phyloP scores from a whole-genome alignment of 2,329 filamentous ascomycete species.

The Massarina eburnea region DNA sequence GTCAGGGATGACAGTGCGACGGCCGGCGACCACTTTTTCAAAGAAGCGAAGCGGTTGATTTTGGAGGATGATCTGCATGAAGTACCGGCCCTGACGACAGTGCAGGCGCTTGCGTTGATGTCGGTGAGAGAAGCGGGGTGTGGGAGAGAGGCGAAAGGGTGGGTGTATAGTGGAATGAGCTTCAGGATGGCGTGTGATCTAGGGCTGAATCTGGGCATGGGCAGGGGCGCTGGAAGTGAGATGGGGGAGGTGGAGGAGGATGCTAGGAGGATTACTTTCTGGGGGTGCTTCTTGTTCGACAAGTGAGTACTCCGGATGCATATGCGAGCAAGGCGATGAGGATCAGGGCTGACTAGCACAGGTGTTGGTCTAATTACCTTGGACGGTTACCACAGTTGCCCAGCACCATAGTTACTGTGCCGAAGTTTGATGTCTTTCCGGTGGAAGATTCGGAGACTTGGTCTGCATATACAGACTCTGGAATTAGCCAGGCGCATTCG shows the following conservation, averaged over 20 bases:
- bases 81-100: slow-evolving; percentile 81
- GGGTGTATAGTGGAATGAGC: slow-evolving; percentile 98
- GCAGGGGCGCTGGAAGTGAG: slow-evolving; percentile 59
- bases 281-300: slow-evolving; percentile 98
- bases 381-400: slow-evolving; percentile 87
- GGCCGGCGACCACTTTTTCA: slow-evolving; percentile 94
- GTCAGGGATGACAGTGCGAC: slow-evolving; percentile 75
- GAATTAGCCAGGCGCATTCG: slow-evolving; percentile 69
- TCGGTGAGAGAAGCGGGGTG: slow-evolving; percentile 95
- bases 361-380: slow-evolving; percentile 95
- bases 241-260: slow-evolving; percentile 84
- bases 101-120: slow-evolving; percentile 93
- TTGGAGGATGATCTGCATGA: slow-evolving; percentile 92
- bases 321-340: neutral
- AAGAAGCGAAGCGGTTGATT: slow-evolving; percentile 86
- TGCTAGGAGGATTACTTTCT: slow-evolving; percentile 87
- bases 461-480: slow-evolving; percentile 85
- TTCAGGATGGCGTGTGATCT: slow-evolving; percentile 97
- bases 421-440: slow-evolving; percentile 88
- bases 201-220: slow-evolving; percentile 78
- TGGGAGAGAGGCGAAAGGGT: slow-evolving; percentile 89
- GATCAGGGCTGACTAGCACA: slow-evolving; percentile 25
- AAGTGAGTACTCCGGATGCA: slow-evolving; percentile 56
- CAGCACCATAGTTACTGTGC: slow-evolving; percentile 75
- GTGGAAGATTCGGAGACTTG: slow-evolving; percentile 83